These are phyloP conservation scores for Apiospora phragmitis DNA, from an alignment of 2,329 filamentous ascomycete species.

Conservation along the genomic window DNA sequence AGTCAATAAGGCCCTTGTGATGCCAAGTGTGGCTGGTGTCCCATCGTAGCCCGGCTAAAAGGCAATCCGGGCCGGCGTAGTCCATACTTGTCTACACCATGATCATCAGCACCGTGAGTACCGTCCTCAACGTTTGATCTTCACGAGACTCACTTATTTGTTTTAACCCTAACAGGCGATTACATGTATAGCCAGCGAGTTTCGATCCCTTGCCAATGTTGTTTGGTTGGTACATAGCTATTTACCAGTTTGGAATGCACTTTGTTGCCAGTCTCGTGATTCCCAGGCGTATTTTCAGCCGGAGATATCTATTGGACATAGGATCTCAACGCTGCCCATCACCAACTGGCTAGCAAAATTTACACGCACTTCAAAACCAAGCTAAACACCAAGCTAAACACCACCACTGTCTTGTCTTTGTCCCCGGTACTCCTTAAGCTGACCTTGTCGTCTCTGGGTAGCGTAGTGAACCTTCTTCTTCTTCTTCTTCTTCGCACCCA, in stretches of 20 bases:
- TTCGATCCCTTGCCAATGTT: constrained; percentile 16
- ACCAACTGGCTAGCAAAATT: constrained; percentile 33
- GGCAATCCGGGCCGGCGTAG: no score
- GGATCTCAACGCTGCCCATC: not conserved
- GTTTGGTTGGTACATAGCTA: constrained; percentile 17
- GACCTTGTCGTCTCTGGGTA: not conserved
- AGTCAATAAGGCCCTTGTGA: no score
- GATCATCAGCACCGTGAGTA: constrained; percentile 37
- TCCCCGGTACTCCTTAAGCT: not conserved
- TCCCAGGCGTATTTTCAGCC: no score
- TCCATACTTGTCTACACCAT: constrained; percentile 37
- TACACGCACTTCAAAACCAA: constrained; percentile 42
- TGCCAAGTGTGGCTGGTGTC: no score
- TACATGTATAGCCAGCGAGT: constrained; percentile 17
- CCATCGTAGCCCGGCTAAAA: no score
- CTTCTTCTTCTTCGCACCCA: constrained; percentile 34
- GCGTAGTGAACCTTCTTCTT: constrained; percentile 26
- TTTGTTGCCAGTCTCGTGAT: not conserved
- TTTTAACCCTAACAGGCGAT: constrained; percentile 1
- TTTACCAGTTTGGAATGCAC: constrained; percentile 13
- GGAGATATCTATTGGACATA: no score
- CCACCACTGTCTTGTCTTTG: not conserved
- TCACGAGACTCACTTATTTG: not conserved
- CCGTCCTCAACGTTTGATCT: not conserved
- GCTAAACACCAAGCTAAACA: constrained; percentile 29